These are phyloP conservation scores for Dactylellina drechsleri DNA, from an alignment of 2,329 filamentous ascomycete genomes.

Conservation along the genomic window DNA sequence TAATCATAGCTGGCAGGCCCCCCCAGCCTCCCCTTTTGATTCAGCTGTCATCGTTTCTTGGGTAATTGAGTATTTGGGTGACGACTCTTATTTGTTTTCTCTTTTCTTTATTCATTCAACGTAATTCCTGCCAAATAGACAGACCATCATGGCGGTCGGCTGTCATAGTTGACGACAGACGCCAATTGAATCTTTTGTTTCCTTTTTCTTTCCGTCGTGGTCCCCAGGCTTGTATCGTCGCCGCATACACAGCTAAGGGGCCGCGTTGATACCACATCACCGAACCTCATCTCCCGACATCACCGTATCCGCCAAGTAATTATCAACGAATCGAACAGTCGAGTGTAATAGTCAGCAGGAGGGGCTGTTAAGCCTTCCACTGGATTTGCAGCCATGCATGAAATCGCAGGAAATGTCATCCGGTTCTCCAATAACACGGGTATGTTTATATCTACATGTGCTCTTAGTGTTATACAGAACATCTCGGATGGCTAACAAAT, in stretches of 20 bases:
- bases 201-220: not conserved
- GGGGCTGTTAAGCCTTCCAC: constrained; percentile 23
- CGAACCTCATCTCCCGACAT: not conserved
- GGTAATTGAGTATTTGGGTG: too few species aligned
- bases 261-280: constrained; percentile 1
- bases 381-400: constrained; percentile 21
- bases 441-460: constrained; percentile 6
- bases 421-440: constrained; percentile 55
- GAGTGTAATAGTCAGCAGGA: not conserved
- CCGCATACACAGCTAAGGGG: not conserved
- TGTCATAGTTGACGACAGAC: not conserved
- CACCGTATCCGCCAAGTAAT: not conserved
- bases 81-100: not conserved
- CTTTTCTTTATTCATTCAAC: not conserved
- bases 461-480: not conserved
- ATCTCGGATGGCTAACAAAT: not conserved
- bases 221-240: constrained; percentile 5
- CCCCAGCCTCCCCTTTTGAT: constrained; percentile 18
- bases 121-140: not conserved
- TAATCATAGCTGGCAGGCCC: too few species aligned
- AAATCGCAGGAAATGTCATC: constrained; percentile 51
- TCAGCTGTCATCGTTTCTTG: too few species aligned
- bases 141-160: constrained; percentile 1
- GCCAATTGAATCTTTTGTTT: not conserved
- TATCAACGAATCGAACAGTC: too few species aligned